Conservation (phyloP, 106 monocot genomes). For the Allium cepa region DNA sequence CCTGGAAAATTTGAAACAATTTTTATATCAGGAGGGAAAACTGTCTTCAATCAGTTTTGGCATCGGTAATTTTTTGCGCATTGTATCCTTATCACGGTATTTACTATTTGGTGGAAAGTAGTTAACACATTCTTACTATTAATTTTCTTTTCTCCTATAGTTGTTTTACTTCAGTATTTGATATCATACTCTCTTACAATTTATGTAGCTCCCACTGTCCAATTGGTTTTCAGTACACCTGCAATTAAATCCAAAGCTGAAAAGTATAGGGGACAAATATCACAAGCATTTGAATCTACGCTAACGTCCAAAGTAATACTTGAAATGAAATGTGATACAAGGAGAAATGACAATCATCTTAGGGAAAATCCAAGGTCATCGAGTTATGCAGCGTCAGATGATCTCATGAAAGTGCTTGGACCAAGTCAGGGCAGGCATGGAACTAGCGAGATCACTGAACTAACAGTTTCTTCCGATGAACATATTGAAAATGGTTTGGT, state of each 20-base stretch:
- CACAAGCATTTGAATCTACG: slow-evolving; percentile 83
- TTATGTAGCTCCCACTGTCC: slow-evolving; percentile 70
- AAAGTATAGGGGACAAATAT: slow-evolving; percentile 72
- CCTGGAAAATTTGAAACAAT: slow-evolving; percentile 16
- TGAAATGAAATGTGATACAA: slow-evolving; percentile 74
- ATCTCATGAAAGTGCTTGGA: slow-evolving; percentile 24
- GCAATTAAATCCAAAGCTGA: slow-evolving; percentile 74
- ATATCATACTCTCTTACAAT: not conserved
- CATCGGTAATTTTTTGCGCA: slow-evolving; percentile 11
- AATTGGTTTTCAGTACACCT: slow-evolving; percentile 59
- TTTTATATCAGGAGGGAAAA: slow-evolving; percentile 13
- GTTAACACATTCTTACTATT: not conserved
- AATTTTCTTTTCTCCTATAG: not conserved
- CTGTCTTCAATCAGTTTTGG: slow-evolving; percentile 14
- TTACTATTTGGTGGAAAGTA: not conserved
- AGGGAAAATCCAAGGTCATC: slow-evolving; percentile 19
- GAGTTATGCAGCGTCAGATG: slow-evolving; percentile 13
- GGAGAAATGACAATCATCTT: slow-evolving; percentile 18
- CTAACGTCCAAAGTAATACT: slow-evolving; percentile 59
- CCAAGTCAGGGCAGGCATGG: slow-evolving; percentile 20
- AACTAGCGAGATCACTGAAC: slow-evolving; percentile 50
- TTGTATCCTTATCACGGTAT: not conserved
- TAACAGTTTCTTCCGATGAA: slow-evolving; percentile 21
- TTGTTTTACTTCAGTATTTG: not conserved
- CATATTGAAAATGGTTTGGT: slow-evolving; percentile 19